phyloP scores from a whole-genome alignment of 495 filamentous ascomycete species.

The Hypoxylon subgilvum region DNA sequence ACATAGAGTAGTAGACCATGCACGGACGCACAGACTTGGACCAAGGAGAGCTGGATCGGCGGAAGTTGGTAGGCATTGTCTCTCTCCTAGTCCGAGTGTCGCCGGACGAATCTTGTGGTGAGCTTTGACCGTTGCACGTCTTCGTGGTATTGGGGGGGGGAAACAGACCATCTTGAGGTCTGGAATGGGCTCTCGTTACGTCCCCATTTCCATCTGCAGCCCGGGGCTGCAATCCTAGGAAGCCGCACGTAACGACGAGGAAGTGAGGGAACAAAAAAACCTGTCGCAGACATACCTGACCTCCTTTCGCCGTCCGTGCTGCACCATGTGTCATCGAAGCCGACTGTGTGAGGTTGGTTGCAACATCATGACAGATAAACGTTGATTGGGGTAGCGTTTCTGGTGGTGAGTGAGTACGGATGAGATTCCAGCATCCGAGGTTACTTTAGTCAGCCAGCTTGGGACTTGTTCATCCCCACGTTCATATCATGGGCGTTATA shows the following conservation, averaged over 20 bases:
- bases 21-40: constrained; percentile 19
- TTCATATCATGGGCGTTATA: constrained; percentile 22
- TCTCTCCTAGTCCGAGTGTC: constrained; percentile 14
- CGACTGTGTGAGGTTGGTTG: constrained; percentile 19
- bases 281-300: constrained; percentile 2
- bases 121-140: constrained; percentile 24
- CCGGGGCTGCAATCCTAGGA: constrained; percentile 36
- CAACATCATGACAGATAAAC: constrained; percentile 26
- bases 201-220: constrained; percentile 36
- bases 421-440: constrained; percentile 22
- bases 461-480: constrained; percentile 28
- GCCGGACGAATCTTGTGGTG: constrained; percentile 16
- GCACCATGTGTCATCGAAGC: constrained; percentile 12
- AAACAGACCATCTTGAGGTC: constrained; percentile 26
- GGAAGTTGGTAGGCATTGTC: constrained; percentile 10
- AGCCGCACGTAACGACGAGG: constrained; percentile 37
- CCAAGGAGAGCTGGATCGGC: constrained; percentile 27
- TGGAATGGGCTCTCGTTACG: constrained; percentile 34
- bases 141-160: constrained; percentile 36
- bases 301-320: neutral
- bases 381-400: constrained; percentile 18
- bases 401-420: neutral
- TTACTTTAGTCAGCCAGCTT: constrained; percentile 23
- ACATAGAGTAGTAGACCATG: no score
- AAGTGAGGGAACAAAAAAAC: neutral